phyloP scores from a whole-genome alignment of 371 early-diverging fungal species.

The Synchytrium microbalum region DNA sequence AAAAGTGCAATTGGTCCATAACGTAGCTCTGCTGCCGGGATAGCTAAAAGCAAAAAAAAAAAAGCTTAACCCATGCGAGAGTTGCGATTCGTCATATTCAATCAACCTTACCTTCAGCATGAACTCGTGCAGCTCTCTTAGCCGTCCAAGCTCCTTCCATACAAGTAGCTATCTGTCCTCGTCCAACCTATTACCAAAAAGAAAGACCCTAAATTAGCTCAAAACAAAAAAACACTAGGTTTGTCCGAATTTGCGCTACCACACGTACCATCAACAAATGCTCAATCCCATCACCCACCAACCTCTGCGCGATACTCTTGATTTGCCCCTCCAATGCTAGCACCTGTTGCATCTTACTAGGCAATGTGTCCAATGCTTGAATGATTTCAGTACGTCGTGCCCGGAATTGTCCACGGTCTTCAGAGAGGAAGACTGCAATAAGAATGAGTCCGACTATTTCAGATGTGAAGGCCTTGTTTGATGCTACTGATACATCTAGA shows the following conservation, averaged over 20 bases:
- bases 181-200: too few relatives aligned
- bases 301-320: conserved; percentile 64
- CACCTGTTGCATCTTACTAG: conserved; percentile 83
- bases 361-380: conserved; percentile 83
- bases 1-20: conserved; percentile 99
- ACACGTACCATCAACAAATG: too few relatives aligned
- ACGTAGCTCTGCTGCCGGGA: conserved; percentile 98
- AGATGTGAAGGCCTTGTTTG: conserved; percentile 11
- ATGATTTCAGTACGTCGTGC: conserved; percentile 92
- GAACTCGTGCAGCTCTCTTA: conserved; percentile 98
- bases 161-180: conserved; percentile 98
- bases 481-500: too few relatives aligned
- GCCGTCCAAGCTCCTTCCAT: conserved; percentile 91
- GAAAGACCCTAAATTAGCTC: too few relatives aligned
- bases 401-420: conserved; percentile 79
- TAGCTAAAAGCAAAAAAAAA: too few relatives aligned
- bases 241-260: too few relatives aligned
- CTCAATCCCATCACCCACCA: conserved; percentile 67
- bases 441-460: conserved; percentile 79
- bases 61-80: too few relatives aligned
- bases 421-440: conserved; percentile 95
- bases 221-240: too few relatives aligned
- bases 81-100: too few relatives aligned
- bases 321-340: conserved; percentile 75
- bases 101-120: conserved; percentile 96